Conservation (phyloP, 176 grass and related monocot species). For the Bonia amplexicaulis region DNA sequence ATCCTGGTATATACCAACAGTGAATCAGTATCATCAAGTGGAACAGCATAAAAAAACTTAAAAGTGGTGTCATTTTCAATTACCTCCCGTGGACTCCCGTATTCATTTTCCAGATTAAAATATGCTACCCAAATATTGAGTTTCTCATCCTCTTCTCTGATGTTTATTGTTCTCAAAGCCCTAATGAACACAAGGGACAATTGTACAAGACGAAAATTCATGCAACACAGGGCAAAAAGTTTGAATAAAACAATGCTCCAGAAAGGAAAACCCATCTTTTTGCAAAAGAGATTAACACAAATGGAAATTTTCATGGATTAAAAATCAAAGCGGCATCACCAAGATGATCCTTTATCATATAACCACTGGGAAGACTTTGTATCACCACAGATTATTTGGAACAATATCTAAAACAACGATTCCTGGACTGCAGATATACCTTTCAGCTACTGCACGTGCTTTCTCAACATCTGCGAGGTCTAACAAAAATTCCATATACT, state of each 20-base stretch:
- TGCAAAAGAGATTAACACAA: background rate
- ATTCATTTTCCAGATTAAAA: conserved; percentile 95
- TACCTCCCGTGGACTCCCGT: conserved; percentile 86
- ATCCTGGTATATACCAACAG: conserved; percentile 46
- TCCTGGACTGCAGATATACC: conserved; percentile 34
- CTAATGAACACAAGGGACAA: conserved; percentile 35
- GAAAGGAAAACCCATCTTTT: background rate
- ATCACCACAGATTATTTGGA: background rate
- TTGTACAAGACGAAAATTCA: conserved; percentile 18
- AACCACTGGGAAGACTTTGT: background rate
- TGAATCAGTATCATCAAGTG: conserved; percentile 24
- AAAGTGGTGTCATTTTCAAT: background rate
- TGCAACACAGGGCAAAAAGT: background rate
- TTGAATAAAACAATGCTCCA: background rate
- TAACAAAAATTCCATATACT: conserved; percentile 84
- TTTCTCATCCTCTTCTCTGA: conserved; percentile 81
- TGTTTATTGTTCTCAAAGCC: conserved; percentile 82
- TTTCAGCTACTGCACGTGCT: conserved; percentile 76
- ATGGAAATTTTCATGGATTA: background rate
- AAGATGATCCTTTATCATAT: background rate
- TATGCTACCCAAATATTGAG: conserved; percentile 97
- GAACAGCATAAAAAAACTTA: background rate
- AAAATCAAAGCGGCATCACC: background rate
- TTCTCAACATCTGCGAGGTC: conserved; percentile 77
- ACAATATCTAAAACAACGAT: background rate